A percentile compares a stretch with the other conserved stretches of the same genome.
phyloP scores from a whole-genome alignment of 2,329 filamentous ascomycete species.

The Sordariomycetes sp. region DNA sequence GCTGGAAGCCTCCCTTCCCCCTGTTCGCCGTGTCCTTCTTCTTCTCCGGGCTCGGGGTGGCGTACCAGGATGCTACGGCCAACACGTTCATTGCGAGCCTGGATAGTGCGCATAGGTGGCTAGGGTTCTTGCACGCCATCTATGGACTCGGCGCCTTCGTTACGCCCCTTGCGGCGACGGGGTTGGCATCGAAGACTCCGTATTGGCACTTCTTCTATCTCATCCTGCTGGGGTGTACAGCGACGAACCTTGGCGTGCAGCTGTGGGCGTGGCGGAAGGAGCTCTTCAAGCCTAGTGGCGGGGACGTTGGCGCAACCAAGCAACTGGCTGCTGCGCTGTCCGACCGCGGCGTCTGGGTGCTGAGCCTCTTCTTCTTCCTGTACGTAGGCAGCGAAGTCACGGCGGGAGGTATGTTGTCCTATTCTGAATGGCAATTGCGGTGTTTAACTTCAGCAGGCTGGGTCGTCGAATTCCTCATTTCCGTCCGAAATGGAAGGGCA shows the following conservation, averaged over 20 bases:
- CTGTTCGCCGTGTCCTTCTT: conserved; percentile 57
- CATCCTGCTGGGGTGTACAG: conserved; percentile 44
- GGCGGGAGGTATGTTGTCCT: conserved; percentile 54
- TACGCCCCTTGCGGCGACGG: conserved; percentile 63
- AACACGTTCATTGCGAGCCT: conserved; percentile 47
- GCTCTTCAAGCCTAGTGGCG: conserved; percentile 7
- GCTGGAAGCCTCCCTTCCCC: conserved; percentile 56
- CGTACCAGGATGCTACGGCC: conserved; percentile 39
- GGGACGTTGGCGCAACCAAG: conserved; percentile 7
- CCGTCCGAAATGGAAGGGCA: conserved; percentile 55
- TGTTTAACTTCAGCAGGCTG: conserved; percentile 45
- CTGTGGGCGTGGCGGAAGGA: conserved; percentile 61
- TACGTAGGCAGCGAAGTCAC: conserved; percentile 44
- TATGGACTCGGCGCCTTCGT: conserved; percentile 54
- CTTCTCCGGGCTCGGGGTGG: conserved; percentile 46
- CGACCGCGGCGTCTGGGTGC: conserved; percentile 9
- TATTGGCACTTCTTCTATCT: conserved; percentile 64
- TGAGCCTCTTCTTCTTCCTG: conserved; percentile 32
- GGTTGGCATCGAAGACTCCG: conserved; percentile 43
- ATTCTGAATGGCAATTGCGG: background rate
- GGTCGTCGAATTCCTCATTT: conserved; percentile 77
- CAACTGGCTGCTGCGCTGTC: conserved; percentile 9
- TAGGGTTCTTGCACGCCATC: conserved; percentile 53
- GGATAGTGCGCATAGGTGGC: conserved; percentile 35
- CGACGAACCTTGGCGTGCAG: conserved; percentile 42